Evolutionary conservation across 352 stramenopile species (phyloP).

Genomic region (Pythium phragmitis): DNA sequence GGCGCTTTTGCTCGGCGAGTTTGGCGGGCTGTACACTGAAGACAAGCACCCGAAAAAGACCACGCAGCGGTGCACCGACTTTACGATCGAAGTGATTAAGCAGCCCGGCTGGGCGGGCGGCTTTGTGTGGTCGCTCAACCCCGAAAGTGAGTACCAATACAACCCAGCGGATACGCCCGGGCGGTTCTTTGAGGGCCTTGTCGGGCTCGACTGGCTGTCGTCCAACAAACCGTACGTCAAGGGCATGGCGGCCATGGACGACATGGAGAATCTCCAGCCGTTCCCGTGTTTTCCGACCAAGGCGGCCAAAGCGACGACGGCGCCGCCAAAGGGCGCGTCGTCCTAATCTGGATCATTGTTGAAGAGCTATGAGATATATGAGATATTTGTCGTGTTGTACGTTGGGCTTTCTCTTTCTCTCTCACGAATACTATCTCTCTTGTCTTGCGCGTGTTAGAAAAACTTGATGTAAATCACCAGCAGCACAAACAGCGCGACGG

Average conservation of each 20-base stretch:
- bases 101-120: slow-evolving; percentile 47
- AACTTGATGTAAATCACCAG: slow-evolving; percentile 92
- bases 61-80: slow-evolving; percentile 55
- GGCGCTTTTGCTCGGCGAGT: slow-evolving; percentile 63
- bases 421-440: not conserved
- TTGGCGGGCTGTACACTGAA: slow-evolving; percentile 56
- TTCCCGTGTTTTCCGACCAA: slow-evolving; percentile 51
- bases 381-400: too few species aligned
- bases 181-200: slow-evolving; percentile 47
- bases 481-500: slow-evolving; percentile 79
- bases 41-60: slow-evolving; percentile 60
- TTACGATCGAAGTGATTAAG: slow-evolving; percentile 59
- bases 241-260: slow-evolving; percentile 49
- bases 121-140: slow-evolving; percentile 77
- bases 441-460: slow-evolving; percentile 49
- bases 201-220: slow-evolving; percentile 59
- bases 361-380: too few species aligned
- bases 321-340: too few species aligned
- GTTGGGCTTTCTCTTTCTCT: slow-evolving; percentile 18
- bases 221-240: slow-evolving; percentile 47
- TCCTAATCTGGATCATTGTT: too few species aligned
- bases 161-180: slow-evolving; percentile 42
- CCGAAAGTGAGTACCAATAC: slow-evolving; percentile 67
- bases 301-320: slow-evolving; percentile 22
- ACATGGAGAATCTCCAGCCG: slow-evolving; percentile 42